Conservation (phyloP, 2,329 filamentous ascomycete species). For the Corinectria fuckeliana region DNA sequence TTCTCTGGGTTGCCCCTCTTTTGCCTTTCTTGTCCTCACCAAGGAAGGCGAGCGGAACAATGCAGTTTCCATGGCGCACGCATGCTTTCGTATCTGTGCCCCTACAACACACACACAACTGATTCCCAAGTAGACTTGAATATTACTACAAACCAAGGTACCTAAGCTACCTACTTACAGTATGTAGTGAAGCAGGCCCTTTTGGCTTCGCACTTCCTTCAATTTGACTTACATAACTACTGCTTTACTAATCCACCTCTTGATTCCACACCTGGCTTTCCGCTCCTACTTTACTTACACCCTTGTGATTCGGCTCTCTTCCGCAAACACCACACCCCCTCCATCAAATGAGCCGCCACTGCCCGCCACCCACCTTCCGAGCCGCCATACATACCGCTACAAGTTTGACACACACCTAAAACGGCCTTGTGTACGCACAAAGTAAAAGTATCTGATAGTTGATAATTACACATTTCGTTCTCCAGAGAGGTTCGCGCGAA, state of each 20-base stretch:
- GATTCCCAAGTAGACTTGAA: background rate
- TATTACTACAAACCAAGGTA: no score
- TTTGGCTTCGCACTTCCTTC: no score
- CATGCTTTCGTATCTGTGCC: background rate
- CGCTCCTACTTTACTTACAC: background rate
- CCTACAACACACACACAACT: background rate
- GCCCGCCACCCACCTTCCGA: slow-evolving; percentile 11
- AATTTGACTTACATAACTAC: background rate
- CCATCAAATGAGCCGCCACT: slow-evolving; percentile 15
- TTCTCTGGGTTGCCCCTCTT: slow-evolving; percentile 4
- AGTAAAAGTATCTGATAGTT: no score
- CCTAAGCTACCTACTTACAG: no score
- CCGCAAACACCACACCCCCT: slow-evolving; percentile 4
- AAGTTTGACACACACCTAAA: background rate
- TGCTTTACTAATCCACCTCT: slow-evolving; percentile 2
- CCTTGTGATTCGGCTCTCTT: background rate
- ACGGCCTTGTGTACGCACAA: background rate
- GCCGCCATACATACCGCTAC: background rate
- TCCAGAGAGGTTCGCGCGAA: slow-evolving; percentile 15
- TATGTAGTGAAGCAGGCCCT: no score
- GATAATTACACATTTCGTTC: background rate
- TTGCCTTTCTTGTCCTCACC: slow-evolving; percentile 7
- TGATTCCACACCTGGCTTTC: no score
- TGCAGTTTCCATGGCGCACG: no score
- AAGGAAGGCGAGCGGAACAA: background rate